A percentile compares a stretch with the other conserved stretches of the same genome.
These are phyloP conservation scores for Xerophyta viscosa DNA, from an alignment of 106 monocot genomes.

Conservation along the genomic window DNA sequence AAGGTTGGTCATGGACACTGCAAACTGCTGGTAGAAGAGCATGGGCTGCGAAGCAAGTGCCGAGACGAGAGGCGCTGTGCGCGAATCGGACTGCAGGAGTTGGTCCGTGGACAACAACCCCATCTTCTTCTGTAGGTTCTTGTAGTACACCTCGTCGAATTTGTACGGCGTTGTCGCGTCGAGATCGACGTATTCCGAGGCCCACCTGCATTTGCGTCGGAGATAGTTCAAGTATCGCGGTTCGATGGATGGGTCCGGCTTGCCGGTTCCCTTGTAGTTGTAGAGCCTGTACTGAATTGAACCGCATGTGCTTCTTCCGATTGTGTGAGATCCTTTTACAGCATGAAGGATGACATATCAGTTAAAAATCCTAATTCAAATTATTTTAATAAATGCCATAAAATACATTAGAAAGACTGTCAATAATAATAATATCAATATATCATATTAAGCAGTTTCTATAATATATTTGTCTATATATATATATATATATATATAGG, in stretches of 20 bases:
- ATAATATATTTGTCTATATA: no score
- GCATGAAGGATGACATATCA: no score
- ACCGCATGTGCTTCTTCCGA: slow-evolving; percentile 49
- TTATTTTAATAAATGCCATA: no score
- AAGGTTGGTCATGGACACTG: slow-evolving; percentile 64
- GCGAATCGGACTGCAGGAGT: slow-evolving; percentile 48
- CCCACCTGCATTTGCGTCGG: slow-evolving; percentile 48
- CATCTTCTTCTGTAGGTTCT: slow-evolving; percentile 52
- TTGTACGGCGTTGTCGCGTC: slow-evolving; percentile 48
- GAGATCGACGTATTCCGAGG: slow-evolving; percentile 45
- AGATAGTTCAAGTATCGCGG: slow-evolving; percentile 49
- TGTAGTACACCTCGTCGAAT: slow-evolving; percentile 67
- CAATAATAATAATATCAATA: no score
- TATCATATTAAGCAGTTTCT: no score
- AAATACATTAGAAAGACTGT: no score
- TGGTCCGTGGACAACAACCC: slow-evolving; percentile 73
- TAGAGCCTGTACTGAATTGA: slow-evolving; percentile 42
- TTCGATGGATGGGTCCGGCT: slow-evolving; percentile 51
- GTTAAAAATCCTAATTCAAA: no score
- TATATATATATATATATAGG: no score
- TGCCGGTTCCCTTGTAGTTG: slow-evolving; percentile 51
- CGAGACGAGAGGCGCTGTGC: slow-evolving; percentile 41
- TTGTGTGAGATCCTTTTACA: slow-evolving; percentile 85
- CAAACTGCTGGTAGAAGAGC: slow-evolving; percentile 72
- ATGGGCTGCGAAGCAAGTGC: slow-evolving; percentile 38